Percentiles rank a stretch among this genome's conserved stretches.
Evolutionary conservation across 1,284 basidiomycete species (phyloP).

Genomic region (Malassezia dermatis): DNA sequence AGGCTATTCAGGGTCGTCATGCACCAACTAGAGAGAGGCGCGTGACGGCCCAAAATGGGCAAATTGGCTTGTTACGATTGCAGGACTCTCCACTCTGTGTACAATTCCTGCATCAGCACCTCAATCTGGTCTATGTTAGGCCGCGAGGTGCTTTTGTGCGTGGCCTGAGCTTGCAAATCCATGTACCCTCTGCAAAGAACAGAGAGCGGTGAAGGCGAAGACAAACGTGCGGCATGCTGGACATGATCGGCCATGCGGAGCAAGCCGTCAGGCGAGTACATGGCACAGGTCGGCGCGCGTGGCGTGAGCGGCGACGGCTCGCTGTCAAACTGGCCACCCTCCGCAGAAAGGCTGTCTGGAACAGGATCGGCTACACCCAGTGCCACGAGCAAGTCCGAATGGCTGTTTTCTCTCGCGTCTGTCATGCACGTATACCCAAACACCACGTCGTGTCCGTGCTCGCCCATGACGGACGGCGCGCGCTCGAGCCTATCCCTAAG

Average conservation of each 20-base stretch:
- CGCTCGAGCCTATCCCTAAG: neutral
- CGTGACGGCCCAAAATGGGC: neutral
- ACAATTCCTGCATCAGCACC: neutral
- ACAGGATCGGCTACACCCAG: neutral
- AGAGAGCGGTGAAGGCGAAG: neutral
- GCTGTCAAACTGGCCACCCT: neutral
- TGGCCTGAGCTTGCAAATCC: neutral
- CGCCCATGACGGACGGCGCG: neutral
- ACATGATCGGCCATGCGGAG: neutral
- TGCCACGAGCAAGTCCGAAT: neutral
- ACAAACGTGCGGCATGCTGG: neutral
- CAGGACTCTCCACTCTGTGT: neutral
- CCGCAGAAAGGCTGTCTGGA: neutral
- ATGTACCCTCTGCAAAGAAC: neutral
- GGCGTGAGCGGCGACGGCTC: neutral
- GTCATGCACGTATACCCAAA: neutral
- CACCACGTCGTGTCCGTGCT: neutral
- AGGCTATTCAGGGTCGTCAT: constrained; percentile 63
- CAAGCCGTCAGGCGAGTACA: neutral
- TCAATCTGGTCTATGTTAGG: neutral
- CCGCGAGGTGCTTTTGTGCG: neutral
- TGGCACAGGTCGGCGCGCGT: neutral
- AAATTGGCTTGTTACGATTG: neutral
- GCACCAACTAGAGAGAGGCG: neutral
- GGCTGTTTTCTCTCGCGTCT: neutral